Conservation (phyloP, 306 rosid genomes). For the Nissolia schottii region DNA sequence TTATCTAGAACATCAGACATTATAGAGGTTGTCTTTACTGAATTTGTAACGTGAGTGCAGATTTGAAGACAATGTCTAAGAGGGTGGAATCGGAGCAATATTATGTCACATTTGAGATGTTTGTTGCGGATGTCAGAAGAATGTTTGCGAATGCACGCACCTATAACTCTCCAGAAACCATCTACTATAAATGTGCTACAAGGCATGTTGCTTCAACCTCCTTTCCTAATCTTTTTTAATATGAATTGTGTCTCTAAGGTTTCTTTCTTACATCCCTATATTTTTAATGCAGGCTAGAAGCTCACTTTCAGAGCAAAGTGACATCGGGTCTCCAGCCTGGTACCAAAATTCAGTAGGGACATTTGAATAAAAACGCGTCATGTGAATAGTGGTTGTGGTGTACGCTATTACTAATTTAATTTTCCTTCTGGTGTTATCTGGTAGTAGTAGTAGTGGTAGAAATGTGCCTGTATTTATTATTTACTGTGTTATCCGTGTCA, state of each 20-base stretch:
- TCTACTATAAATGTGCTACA: constrained; percentile 80
- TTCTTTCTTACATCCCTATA: neutral
- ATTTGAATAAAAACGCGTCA: neutral
- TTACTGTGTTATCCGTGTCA: no score
- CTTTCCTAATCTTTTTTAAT: neutral
- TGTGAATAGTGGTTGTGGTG: no score
- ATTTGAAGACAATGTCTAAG: constrained; percentile 86
- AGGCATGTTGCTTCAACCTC: constrained; percentile 40
- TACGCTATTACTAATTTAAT: no score
- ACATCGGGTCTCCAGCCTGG: constrained; percentile 63
- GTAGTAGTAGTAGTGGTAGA: no score
- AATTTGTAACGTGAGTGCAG: constrained; percentile 36
- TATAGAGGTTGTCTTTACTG: neutral
- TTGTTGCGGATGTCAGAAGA: constrained; percentile 83
- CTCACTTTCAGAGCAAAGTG: constrained; percentile 77
- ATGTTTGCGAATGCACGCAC: constrained; percentile 90
- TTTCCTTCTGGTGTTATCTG: no score
- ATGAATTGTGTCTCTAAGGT: neutral
- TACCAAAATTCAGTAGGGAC: constrained; percentile 53
- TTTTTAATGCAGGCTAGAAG: constrained; percentile 55
- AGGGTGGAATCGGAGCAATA: constrained; percentile 97
- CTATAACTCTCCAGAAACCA: constrained; percentile 90
- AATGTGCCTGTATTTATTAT: no score
- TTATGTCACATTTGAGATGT: constrained; percentile 94
- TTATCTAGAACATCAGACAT: neutral